Evolutionary conservation across 805 yeast genomes (phyloP).

Genomic region (Candida cerambycidarum): DNA sequence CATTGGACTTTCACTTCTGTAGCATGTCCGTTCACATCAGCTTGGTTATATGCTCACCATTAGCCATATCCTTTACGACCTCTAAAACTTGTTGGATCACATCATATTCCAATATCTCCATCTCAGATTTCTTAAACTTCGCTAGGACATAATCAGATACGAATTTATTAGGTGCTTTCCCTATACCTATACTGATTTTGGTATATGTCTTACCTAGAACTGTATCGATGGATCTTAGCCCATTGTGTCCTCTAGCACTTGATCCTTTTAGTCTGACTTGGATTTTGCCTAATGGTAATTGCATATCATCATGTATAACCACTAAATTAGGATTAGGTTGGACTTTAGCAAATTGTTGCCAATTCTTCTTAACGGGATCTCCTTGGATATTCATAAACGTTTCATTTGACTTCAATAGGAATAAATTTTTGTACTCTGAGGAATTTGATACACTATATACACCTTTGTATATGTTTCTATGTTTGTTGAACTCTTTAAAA

Average conservation of each 20-base stretch:
- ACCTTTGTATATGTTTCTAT: conserved; percentile 21
- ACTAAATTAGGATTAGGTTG: conserved; percentile 42
- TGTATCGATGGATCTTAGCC: conserved; percentile 59
- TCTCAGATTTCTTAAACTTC: conserved; percentile 48
- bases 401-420: conserved; percentile 49
- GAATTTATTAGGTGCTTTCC: conserved; percentile 51
- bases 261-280: conserved; percentile 61
- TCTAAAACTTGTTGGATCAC: conserved; percentile 34
- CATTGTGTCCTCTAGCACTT: conserved; percentile 82
- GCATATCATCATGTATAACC: conserved; percentile 79
- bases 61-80: background rate
- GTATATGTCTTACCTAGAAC: conserved; percentile 52
- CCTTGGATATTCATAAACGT: conserved; percentile 76
- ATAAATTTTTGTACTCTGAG: conserved; percentile 25
- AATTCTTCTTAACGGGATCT: conserved; percentile 47
- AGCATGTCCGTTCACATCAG: background rate
- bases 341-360: conserved; percentile 36
- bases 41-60: background rate
- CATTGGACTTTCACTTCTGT: no score
- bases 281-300: conserved; percentile 61
- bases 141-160: conserved; percentile 66
- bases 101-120: conserved; percentile 34
- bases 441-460: conserved; percentile 21
- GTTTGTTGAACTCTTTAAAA: conserved; percentile 19
- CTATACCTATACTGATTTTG: conserved; percentile 78